Base-by-base conservation (phyloP, 208 protist species). In the Trypanosoma conorhini region DNA sequence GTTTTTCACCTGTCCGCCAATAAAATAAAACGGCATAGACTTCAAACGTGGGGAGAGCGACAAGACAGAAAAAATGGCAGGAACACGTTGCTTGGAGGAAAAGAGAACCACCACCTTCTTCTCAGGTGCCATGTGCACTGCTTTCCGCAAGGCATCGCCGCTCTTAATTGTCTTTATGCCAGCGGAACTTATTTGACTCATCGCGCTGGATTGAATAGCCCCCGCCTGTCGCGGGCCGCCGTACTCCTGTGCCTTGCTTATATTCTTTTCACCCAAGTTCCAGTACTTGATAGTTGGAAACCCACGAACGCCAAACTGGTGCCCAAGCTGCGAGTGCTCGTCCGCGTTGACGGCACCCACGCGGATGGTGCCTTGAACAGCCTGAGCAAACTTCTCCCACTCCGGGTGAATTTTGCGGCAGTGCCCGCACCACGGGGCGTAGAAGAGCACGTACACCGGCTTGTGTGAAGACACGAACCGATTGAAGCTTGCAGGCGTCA, bases 341-440 rank as follows among this genome's bases (percentile, higher is more conserved):
- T 97, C 90, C 0, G 88, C 91, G 67, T 97, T 87, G 40, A 96
- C 64, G 28, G 93, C 92, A 21, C 88, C 92, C 4, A 98, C 87
- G 24, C 88, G 92, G 48, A 94, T 78, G 0, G 83, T 84, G 22
- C 89, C 94, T 67, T 94, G 88, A 22, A 93, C 69, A 0, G 76
- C 51, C 62, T 87, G 60, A 5, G 90, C 92, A 67, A 97, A 93
- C 30, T 85, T 79, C 65, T 95, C 91, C 66, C 85, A 96, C 65
- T 96, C 88, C 5, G 86, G 83, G 70, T 96, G 88, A 40, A 98
- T 86, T 15, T 81, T 74, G 69, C 95, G 96, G 90, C 97, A 99
- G 83, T 98, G 97, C 17, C 96, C 96, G 72, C 97, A 99, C 97
- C 97, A 98, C 65, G 95, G 93, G 24, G 94, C 94, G 69, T 98